Percentiles rank a stretch among this genome's conserved stretches.
Evolutionary conservation across 805 yeast genomes (phyloP).

Genomic region (Jamesozyma jinghongensis): DNA sequence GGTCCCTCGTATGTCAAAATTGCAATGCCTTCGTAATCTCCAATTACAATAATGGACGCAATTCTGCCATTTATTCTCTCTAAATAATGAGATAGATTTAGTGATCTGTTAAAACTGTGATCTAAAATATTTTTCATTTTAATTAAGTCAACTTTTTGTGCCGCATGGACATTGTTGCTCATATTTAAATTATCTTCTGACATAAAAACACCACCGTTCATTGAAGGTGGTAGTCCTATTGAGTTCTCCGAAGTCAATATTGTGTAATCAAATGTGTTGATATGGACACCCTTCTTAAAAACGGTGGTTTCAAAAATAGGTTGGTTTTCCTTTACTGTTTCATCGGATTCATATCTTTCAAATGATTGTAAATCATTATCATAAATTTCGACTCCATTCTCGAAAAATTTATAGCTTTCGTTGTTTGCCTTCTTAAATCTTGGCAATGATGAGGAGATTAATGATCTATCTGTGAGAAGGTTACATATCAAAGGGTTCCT

Average conservation of each 20-base stretch:
- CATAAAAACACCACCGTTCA: too few relatives aligned
- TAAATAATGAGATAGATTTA: conserved; percentile 62
- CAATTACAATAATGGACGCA: conserved; percentile 76
- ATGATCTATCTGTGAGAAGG: conserved; percentile 82
- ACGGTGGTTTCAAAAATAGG: conserved; percentile 53
- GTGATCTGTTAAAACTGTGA: conserved; percentile 62
- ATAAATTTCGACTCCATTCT: too few relatives aligned
- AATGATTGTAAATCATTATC: conserved; percentile 3
- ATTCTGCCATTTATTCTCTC: conserved; percentile 53
- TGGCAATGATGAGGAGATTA: conserved; percentile 85
- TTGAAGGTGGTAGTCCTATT: conserved; percentile 20
- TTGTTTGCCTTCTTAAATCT: conserved; percentile 32
- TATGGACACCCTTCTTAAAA: conserved; percentile 58
- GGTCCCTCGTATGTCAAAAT: conserved; percentile 75
- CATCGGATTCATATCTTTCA: not conserved
- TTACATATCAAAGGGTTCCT: conserved; percentile 85
- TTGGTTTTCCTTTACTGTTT: conserved; percentile 4
- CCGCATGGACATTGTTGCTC: too few relatives aligned
- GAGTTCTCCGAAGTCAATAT: conserved; percentile 17
- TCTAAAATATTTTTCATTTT: conserved; percentile 58
- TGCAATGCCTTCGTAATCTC: conserved; percentile 94
- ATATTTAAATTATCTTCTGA: too few relatives aligned
- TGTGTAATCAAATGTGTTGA: conserved; percentile 22
- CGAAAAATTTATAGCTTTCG: not conserved
- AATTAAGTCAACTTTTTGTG: conserved; percentile 39